Percentiles rank a stretch among this genome's conserved stretches.
Evolutionary conservation across 192 early-diverging fungal genomes (phyloP).

Genomic region (Bifiguratus adelaidae): DNA sequence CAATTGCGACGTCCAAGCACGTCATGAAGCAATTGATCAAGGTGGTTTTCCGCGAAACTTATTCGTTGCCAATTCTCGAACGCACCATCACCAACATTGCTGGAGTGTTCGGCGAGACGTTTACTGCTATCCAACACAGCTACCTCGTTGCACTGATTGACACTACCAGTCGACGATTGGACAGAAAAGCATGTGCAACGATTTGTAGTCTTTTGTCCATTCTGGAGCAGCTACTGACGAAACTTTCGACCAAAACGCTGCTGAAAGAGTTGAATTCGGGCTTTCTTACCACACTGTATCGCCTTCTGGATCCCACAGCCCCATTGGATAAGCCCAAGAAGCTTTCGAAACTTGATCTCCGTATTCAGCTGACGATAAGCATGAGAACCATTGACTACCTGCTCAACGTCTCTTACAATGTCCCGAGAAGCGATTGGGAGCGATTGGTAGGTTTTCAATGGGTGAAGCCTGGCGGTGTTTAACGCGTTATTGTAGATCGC

Average conservation of each 20-base stretch:
- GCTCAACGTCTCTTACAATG: conserved; percentile 7
- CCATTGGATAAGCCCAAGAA: neutral
- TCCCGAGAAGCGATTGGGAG: conserved; percentile 19
- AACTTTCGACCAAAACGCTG: conserved; percentile 17
- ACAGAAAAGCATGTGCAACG: conserved; percentile 16
- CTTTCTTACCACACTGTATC: conserved; percentile 20
- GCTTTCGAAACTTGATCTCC: neutral
- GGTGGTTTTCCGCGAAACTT: conserved; percentile 30
- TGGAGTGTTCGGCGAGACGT: conserved; percentile 44
- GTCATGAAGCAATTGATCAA: conserved; percentile 43
- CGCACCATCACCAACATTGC: conserved; percentile 29
- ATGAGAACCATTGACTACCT: conserved; percentile 24
- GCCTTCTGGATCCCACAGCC: conserved; percentile 17
- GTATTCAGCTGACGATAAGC: conserved; percentile 13
- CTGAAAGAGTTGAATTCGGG: conserved; percentile 28
- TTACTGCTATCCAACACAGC: conserved; percentile 37
- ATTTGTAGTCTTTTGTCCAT: conserved; percentile 14
- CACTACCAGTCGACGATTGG: conserved; percentile 6
- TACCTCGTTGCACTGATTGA: conserved; percentile 38
- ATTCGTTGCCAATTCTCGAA: conserved; percentile 17
- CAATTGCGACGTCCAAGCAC: conserved; percentile 43
- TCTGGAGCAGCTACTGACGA: conserved; percentile 15
- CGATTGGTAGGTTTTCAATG: conserved; percentile 9
- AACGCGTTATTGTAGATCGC: conserved; percentile 23
- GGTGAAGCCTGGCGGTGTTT: neutral